Conservation (phyloP, 345 rosid genomes). For the Corchorus capsularis region DNA sequence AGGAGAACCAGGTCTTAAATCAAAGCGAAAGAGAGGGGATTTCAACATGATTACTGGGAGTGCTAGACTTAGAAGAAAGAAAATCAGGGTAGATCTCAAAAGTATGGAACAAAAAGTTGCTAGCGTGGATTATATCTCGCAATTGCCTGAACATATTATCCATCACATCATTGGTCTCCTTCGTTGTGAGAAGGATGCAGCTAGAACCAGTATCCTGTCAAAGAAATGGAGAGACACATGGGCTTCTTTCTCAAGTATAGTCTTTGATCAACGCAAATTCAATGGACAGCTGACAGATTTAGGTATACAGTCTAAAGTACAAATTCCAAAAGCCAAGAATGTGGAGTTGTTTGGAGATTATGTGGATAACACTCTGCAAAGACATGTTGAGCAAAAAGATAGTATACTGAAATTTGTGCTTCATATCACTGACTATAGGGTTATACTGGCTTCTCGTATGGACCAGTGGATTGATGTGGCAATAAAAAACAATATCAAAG, state of each 20-base stretch:
- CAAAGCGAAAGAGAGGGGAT: conserved; percentile 24
- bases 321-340: background rate
- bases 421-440: conserved; percentile 24
- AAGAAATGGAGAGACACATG: conserved; percentile 38
- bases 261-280: conserved; percentile 40
- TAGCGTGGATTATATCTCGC: conserved; percentile 29
- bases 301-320: background rate
- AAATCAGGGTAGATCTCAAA: conserved; percentile 3
- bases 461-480: conserved; percentile 31
- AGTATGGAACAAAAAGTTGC: conserved; percentile 9
- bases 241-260: conserved; percentile 30
- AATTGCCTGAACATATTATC: conserved; percentile 37
- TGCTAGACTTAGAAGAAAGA: conserved; percentile 16
- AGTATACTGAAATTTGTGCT: conserved; percentile 29
- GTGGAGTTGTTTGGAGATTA: conserved; percentile 16
- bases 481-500: conserved; percentile 23
- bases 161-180: conserved; percentile 35
- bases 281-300: background rate
- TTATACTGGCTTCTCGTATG: background rate
- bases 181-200: conserved; percentile 39
- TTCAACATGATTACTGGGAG: conserved; percentile 6
- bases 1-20: background rate
- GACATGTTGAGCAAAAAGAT: conserved; percentile 15
- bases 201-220: conserved; percentile 37
- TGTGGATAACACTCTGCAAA: conserved; percentile 28